These are phyloP conservation scores for Astragalus membranaceus DNA, from an alignment of 306 rosid genomes.

Conservation along the genomic window DNA sequence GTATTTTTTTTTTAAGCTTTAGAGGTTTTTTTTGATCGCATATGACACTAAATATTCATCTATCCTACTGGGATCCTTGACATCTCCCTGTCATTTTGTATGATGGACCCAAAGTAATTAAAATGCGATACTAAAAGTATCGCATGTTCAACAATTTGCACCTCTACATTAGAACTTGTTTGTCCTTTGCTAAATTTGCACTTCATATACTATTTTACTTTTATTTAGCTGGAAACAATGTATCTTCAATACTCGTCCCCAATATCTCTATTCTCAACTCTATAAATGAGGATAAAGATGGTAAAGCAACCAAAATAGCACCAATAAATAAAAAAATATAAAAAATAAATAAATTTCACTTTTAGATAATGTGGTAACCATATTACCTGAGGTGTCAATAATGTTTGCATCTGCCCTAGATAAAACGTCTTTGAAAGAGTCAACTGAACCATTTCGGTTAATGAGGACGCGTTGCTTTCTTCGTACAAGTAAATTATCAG, in stretches of 20 bases:
- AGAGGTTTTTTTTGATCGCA: background rate
- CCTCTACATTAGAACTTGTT: background rate
- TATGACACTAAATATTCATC: background rate
- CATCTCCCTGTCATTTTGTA: background rate
- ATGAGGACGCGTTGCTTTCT: slow-evolving; percentile 11
- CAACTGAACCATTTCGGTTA: slow-evolving; percentile 30
- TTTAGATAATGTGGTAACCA: background rate
- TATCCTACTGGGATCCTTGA: background rate
- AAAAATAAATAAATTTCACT: slow-evolving; percentile 27
- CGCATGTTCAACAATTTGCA: background rate
- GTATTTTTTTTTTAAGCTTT: background rate
- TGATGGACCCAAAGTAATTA: background rate
- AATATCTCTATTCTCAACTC: background rate
- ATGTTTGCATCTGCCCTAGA: slow-evolving; percentile 18
- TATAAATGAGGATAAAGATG: background rate
- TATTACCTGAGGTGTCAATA: slow-evolving; percentile 7
- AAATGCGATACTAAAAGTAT: background rate
- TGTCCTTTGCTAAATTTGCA: background rate
- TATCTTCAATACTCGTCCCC: background rate
- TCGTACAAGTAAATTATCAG: slow-evolving; percentile 8
- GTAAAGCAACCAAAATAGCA: background rate
- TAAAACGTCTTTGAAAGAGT: slow-evolving; percentile 21
- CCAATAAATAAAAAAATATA: background rate
- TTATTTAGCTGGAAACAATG: background rate
- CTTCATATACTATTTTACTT: background rate